Evolutionary conservation across 1,139 yeast genomes (phyloP), one percentile per base, ranked within the genome.

Genomic region (Martiniozyma asiatica): DNA sequence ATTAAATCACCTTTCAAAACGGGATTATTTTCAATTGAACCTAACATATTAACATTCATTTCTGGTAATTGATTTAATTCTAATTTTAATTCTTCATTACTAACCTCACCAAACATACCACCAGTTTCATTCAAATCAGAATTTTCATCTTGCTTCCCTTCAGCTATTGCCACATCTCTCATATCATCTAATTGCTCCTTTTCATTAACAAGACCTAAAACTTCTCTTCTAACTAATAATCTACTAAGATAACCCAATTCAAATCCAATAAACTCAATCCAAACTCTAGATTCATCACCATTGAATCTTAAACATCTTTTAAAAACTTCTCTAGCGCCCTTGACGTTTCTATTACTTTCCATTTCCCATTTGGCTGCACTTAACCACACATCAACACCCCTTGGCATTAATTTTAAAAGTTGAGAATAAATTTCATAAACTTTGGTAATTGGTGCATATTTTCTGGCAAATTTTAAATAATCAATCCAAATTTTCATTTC

Each of bases 281-380:
- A 89, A 41, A 92, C 62, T 35, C 67, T 69, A 12, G 63, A 53
- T 2, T 78, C 69, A 30, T 82, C 89, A 5, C 79, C 68, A 49
- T 89, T 87, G 50, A 92, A 78, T 50, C 94, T 67, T 27, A 92
- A 61, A 21, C 79, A 94, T 42, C 82, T 69, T 53, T 87, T 96
- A 56, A 87, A 75, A 27, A 89, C 65, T 9, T 72, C 69, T 55
- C 99, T 68, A 12, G 97, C 92, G 26, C 94, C 92, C 48, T 79
- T 73, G 32, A 94, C 85, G 45, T 85, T 81, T 30, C 89, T 81
- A 54, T 89, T 85, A 25, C 68, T 68, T 45, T 89, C 95, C 46
- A 82, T 76, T 56, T 92, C 97, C 54, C 84, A 85, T 50, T 82
- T 82, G 28, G 97, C 96, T 15, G 96, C 96, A 47, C 85, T 71